Evolutionary conservation across 2,329 filamentous ascomycete species (phyloP), one percentile per base, ranked within the genome.

Genomic region (Neoarthrinium moseri): DNA sequence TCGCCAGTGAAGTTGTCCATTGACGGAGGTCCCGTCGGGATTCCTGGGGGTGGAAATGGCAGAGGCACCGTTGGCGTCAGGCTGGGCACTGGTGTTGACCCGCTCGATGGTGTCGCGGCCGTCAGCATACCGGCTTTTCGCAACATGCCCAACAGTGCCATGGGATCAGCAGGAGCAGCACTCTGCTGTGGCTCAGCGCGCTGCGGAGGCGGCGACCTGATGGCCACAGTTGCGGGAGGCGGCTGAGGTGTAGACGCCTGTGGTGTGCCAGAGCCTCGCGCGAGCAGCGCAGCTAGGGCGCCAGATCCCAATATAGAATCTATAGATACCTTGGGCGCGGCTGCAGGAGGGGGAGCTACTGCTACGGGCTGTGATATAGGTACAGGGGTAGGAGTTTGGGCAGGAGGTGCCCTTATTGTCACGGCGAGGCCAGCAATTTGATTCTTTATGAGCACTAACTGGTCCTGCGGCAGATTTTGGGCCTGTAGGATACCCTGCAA

Each of bases 381-480:
- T 62, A 66, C 67, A 56, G 69, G 67, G 55, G 64, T 61, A 59
- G 63, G 55, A 51, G 62, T 64, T 59, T 68, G 71, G 60, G 67
- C 64, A 59, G 68, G 63, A 52, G 66, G 56, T 43, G 75, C 74
- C 66, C 74, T 77, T 66, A 82, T 73, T 61, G 77, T 78, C 80
- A 80, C 70, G 75, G 82, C 80, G 66, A 96, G 79, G 67, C 84
- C 83, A 66, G 86, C 83, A 67, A 96, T 84, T 78, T 94, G 89
- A 64, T 86, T 84, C 68, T 86, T 89, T 68, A 96, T 87, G 65
- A 87, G 81, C 68, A 87, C 83, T 63, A 96, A 78, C 71, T 95
- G 88, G 61, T 91, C 85, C 58, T 84, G 83, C 49, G 86, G 86
- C 64, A 96, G 76, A 62, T 85, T 84, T 67, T 90, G 87, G 56